Percentiles rank a stretch among this genome's conserved stretches.
Evolutionary conservation across 257 asterid genomes (phyloP).

Genomic region (Salvia rosmarinus): DNA sequence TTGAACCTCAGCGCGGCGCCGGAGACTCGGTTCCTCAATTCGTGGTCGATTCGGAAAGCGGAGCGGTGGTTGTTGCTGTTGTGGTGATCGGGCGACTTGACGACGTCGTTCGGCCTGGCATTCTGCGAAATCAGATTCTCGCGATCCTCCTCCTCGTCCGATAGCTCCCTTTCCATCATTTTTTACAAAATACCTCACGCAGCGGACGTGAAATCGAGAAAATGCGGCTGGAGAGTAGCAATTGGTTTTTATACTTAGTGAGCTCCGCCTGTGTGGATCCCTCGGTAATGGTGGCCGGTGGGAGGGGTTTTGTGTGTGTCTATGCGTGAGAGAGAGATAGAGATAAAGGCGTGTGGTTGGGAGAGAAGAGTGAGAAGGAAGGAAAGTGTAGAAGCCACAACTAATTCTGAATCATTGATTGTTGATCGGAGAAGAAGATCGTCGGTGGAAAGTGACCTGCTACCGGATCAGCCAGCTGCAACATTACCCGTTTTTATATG

Average conservation of each 20-base stretch:
- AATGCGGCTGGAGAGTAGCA: conserved; percentile 12
- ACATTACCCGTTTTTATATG: conserved; percentile 13
- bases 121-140: conserved; percentile 65
- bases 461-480: conserved; percentile 28
- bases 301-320: conserved; percentile 27
- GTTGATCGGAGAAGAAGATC: conserved; percentile 42
- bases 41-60: conserved; percentile 47
- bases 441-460: conserved; percentile 50
- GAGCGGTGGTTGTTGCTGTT: conserved; percentile 36
- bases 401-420: conserved; percentile 37
- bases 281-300: conserved; percentile 16
- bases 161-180: conserved; percentile 60
- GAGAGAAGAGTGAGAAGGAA: conserved; percentile 39
- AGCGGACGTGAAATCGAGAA: conserved; percentile 19
- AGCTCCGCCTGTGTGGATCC: not conserved
- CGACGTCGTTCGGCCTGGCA: conserved; percentile 45
- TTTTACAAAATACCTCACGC: conserved; percentile 12
- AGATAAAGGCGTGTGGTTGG: conserved; percentile 15
- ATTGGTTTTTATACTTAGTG: not conserved
- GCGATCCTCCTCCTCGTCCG: conserved; percentile 91
- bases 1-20: conserved; percentile 43
- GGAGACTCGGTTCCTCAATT: conserved; percentile 36
- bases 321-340: not conserved
- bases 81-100: conserved; percentile 49
- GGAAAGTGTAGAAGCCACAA: conserved; percentile 36